phyloP scores from a whole-genome alignment of 2,329 filamentous ascomycete genomes.

The Fusarium hainanense region DNA sequence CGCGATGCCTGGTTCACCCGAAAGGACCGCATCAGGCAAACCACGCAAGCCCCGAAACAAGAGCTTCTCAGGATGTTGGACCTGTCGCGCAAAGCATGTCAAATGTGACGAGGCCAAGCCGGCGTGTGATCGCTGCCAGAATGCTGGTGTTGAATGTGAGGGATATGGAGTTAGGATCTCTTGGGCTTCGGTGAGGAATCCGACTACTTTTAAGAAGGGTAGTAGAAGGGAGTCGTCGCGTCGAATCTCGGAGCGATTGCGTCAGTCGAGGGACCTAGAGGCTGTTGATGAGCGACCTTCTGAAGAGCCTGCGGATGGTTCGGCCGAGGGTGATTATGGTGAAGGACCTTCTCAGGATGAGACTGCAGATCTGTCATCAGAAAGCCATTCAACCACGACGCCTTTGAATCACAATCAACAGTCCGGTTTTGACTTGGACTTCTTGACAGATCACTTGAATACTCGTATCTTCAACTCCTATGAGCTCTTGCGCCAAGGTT shows the following conservation, averaged over 20 bases:
- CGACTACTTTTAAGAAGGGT: conserved; percentile 31
- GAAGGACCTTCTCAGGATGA: not conserved
- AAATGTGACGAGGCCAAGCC: conserved; percentile 42
- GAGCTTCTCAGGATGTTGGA: conserved; percentile 45
- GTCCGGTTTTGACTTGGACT: not conserved
- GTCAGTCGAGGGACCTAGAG: not conserved
- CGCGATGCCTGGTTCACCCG: conserved; percentile 24
- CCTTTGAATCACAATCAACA: not conserved
- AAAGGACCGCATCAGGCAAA: conserved; percentile 19
- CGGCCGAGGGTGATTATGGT: not conserved
- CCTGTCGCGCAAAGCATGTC: conserved; percentile 43
- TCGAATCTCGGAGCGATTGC: conserved; percentile 1
- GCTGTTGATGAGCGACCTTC: not conserved
- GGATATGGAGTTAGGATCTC: conserved; percentile 42
- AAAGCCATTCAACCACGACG: not conserved
- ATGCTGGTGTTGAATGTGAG: conserved; percentile 35
- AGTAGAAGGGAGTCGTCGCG: conserved; percentile 21
- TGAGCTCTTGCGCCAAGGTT: conserved; percentile 31
- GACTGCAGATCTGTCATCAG: not conserved
- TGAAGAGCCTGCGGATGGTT: not conserved
- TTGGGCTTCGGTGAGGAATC: conserved; percentile 42
- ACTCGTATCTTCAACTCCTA: conserved; percentile 38
- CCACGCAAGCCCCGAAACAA: conserved; percentile 42
- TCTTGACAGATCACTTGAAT: conserved; percentile 18
- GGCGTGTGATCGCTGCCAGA: conserved; percentile 35